Evolutionary conservation across 352 stramenopile genomes (phyloP).

Genomic region (Pythium rishiriense): DNA sequence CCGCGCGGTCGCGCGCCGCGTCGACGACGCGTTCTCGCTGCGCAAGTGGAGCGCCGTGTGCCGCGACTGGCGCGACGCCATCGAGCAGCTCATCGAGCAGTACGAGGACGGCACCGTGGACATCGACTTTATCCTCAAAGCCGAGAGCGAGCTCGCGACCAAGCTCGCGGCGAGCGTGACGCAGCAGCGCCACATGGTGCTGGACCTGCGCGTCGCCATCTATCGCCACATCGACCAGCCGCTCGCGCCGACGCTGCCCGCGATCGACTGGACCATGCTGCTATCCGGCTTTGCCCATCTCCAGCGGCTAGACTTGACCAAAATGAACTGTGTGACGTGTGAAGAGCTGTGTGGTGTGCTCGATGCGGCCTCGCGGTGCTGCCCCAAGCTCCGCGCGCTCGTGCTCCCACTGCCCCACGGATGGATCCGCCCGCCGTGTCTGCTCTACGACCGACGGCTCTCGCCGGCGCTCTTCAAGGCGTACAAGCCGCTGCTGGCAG

Average conservation of each 20-base stretch:
- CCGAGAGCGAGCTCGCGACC: slow-evolving; percentile 28
- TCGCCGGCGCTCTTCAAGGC: slow-evolving; percentile 21
- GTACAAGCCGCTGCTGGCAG: slow-evolving; percentile 31
- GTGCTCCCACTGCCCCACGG: slow-evolving; percentile 42
- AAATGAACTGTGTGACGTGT: slow-evolving; percentile 54
- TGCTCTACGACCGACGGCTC: slow-evolving; percentile 31
- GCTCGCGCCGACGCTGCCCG: slow-evolving; percentile 20
- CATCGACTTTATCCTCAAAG: slow-evolving; percentile 53
- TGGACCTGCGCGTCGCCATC: slow-evolving; percentile 47
- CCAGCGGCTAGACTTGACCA: slow-evolving; percentile 47
- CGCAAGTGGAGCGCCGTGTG: slow-evolving; percentile 44
- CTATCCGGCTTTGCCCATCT: slow-evolving; percentile 42
- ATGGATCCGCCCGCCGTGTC: slow-evolving; percentile 29
- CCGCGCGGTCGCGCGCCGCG: slow-evolving; percentile 37
- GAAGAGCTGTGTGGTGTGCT: slow-evolving; percentile 39
- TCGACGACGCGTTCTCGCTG: slow-evolving; percentile 41
- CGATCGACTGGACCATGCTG: slow-evolving; percentile 42
- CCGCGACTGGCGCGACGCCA: slow-evolving; percentile 46
- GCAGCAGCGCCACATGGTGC: slow-evolving; percentile 28
- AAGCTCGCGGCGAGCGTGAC: slow-evolving; percentile 21
- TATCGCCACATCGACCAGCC: slow-evolving; percentile 48
- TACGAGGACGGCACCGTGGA: slow-evolving; percentile 44
- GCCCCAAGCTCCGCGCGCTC: slow-evolving; percentile 47
- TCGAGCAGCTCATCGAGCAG: slow-evolving; percentile 45
- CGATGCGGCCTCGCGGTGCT: slow-evolving; percentile 36